Conservation (phyloP, 805 yeast species). For the Candida hispaniensis region DNA sequence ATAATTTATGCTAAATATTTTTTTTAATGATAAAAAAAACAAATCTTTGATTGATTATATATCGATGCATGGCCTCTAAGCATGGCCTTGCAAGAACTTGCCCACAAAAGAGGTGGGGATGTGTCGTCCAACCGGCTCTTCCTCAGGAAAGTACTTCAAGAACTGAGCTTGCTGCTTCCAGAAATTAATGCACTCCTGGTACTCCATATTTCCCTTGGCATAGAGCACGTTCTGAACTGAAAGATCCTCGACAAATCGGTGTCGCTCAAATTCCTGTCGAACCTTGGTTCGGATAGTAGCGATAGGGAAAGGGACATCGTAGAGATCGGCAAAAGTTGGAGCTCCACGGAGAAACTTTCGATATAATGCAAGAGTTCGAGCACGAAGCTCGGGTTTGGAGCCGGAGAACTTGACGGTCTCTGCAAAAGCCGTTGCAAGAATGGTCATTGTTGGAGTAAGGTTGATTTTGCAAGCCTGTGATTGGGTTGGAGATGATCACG, state of each 20-base stretch:
- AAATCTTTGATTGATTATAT: neutral
- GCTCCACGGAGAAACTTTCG: constrained; percentile 52
- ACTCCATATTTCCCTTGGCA: constrained; percentile 84
- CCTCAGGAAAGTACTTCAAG: constrained; percentile 67
- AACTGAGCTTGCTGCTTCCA: constrained; percentile 88
- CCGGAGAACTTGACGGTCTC: constrained; percentile 63
- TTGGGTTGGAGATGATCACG: no score
- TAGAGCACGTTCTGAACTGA: constrained; percentile 56
- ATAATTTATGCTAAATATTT: constrained; percentile 15
- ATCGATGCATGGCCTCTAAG: no score
- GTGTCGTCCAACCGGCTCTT: constrained; percentile 41
- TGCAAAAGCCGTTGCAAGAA: constrained; percentile 74
- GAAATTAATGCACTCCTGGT: constrained; percentile 75
- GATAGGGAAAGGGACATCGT: constrained; percentile 47
- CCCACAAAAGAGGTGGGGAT: constrained; percentile 54
- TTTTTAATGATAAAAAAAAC: no score
- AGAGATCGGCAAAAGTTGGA: constrained; percentile 35
- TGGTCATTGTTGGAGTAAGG: constrained; percentile 47
- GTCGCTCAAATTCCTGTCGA: constrained; percentile 83
- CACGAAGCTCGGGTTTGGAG: constrained; percentile 48
- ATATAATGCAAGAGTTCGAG: constrained; percentile 58
- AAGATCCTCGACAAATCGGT: constrained; percentile 59
- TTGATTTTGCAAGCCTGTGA: no score
- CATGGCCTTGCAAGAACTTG: constrained; percentile 40
- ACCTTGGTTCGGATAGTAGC: constrained; percentile 71